phyloP scores from a whole-genome alignment of 2,329 filamentous ascomycete genomes.

The Aspergillus costaricaensis region DNA sequence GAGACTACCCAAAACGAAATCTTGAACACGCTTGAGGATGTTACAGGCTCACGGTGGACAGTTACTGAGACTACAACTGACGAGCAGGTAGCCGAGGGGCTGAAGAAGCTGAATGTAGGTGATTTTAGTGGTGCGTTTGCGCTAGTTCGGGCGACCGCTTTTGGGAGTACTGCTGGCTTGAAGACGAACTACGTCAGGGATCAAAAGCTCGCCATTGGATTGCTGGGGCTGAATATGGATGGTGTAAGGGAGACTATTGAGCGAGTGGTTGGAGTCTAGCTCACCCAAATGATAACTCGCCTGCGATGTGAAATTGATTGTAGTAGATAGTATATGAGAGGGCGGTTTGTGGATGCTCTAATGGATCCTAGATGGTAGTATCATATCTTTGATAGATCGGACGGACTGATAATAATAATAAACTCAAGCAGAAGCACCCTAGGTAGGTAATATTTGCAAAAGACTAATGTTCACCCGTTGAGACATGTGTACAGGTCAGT shows the following conservation, averaged over 20 bases:
- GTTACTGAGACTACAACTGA: constrained; percentile 44
- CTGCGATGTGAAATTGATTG: too few relatives aligned
- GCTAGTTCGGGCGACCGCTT: constrained; percentile 26
- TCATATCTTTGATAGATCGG: too few relatives aligned
- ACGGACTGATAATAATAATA: too few relatives aligned
- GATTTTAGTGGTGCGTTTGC: constrained; percentile 28
- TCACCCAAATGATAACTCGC: too few relatives aligned
- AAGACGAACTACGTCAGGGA: constrained; percentile 29
- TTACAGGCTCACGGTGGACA: constrained; percentile 54
- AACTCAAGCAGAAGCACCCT: too few relatives aligned
- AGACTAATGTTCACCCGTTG: too few relatives aligned
- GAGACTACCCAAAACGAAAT: constrained; percentile 61
- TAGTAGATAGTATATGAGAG: too few relatives aligned
- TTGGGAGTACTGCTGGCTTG: constrained; percentile 21
- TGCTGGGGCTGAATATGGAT: constrained; percentile 26
- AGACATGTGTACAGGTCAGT: too few relatives aligned
- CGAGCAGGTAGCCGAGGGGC: constrained; percentile 20
- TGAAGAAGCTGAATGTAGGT: constrained; percentile 22
- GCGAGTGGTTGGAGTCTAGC: constrained; percentile 4
- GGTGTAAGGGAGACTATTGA: constrained; percentile 23
- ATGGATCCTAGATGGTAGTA: too few relatives aligned
- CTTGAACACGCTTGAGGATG: constrained; percentile 54
- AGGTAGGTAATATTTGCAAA: too few relatives aligned
- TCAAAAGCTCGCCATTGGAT: constrained; percentile 22
- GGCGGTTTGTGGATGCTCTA: too few relatives aligned